Base-by-base conservation (phyloP, 371 early-diverging fungal genomes). In the Apophysomyces ossiformis region DNA sequence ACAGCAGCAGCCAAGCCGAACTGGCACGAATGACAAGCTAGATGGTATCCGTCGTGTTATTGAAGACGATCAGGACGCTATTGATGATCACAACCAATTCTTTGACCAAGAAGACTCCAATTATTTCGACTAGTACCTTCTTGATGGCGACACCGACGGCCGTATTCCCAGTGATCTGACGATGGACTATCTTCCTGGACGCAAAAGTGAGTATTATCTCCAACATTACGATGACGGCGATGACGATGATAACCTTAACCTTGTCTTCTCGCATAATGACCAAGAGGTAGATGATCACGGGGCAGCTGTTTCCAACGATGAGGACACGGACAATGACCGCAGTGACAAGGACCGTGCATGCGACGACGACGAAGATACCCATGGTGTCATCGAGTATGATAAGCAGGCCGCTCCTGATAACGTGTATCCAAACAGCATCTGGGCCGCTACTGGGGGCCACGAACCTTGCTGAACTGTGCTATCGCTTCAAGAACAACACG, bases 401-500 rank as follows among this genome's bases (percentile, higher is more conserved):
- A 16, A 47, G 0, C 47, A 16, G 11, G 12, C 7, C n/a, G n/a
- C 18, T 47, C 4, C 47, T 47, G n/a, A 47, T 47, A 7, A 47
- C 16, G n/a, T 4, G 0, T 18, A 7, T 15, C 9, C 47, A 47
- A 47, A 18, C n/a, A 47, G 47, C 47, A 47, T 7, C 47, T 47
- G 47, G n/a, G 18, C 16, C 15, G 5, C n/a, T 7, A n/a, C 13
- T n/a, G 9, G 16, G n/a, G 47, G 21, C 2, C n/a, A 47, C 47
- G 16, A 18, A 61, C n/a, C 9, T 61, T 61, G 32, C 50, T 61
- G 12, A 16, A 37, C 12, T 61, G 21, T 61, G 62, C 13, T 61
- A 54, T n/a, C 37, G 4, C 4, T 47, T 61, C 54, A 61, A 61
- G 3, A 36, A 13, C 5, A 61, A 45, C 37, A 61, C 47, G 7